These are phyloP conservation scores for Vinca minor DNA, from an alignment of 257 asterid genomes.

Conservation along the genomic window DNA sequence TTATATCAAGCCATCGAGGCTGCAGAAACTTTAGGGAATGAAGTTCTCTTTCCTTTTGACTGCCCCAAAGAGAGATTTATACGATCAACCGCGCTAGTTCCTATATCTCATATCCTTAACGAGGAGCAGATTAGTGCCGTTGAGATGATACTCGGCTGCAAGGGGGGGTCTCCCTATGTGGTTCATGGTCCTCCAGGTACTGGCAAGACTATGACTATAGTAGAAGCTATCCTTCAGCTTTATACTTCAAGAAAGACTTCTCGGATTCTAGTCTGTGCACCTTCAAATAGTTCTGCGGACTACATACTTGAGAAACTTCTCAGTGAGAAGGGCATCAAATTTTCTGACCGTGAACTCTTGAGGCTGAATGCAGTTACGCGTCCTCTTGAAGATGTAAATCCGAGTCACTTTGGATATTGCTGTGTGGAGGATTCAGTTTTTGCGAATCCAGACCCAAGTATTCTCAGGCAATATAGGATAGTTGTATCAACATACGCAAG, in stretches of 20 bases:
- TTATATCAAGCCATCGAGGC: constrained; percentile 80
- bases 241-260: constrained; percentile 26
- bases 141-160: constrained; percentile 63
- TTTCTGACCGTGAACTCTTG: constrained; percentile 40
- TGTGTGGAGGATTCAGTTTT: constrained; percentile 42
- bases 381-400: constrained; percentile 60
- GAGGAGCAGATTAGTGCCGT: constrained; percentile 57
- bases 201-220: constrained; percentile 75
- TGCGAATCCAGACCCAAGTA: constrained; percentile 44
- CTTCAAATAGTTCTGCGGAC: constrained; percentile 92
- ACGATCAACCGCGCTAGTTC: constrained; percentile 32
- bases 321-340: constrained; percentile 18
- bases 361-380: constrained; percentile 78
- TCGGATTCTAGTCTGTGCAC: constrained; percentile 79
- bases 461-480: constrained; percentile 42
- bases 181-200: constrained; percentile 99
- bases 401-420: constrained; percentile 45
- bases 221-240: constrained; percentile 79
- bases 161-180: constrained; percentile 73
- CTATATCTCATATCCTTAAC: constrained; percentile 49
- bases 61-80: constrained; percentile 18
- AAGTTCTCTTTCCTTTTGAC: constrained; percentile 59
- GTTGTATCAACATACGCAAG: constrained; percentile 76
- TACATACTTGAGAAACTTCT: constrained; percentile 65
- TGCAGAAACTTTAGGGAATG: constrained; percentile 41